Conservation (phyloP, 2,329 filamentous ascomycete genomes). For the Raffaelea albimanens region DNA sequence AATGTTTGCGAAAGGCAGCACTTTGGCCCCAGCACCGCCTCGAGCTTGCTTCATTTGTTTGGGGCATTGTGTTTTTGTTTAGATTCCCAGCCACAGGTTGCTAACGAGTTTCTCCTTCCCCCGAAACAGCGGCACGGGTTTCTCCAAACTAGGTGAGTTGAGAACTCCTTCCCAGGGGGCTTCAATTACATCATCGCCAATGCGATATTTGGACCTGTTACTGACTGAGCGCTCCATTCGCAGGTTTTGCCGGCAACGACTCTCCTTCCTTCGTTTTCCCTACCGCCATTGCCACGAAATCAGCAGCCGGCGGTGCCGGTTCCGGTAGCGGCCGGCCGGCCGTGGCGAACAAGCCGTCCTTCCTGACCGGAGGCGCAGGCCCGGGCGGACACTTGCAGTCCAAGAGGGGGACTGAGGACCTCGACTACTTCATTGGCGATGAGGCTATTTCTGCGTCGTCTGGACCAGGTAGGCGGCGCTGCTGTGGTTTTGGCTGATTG, state of each 20-base stretch:
- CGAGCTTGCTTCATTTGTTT: no score
- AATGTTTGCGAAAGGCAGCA: no score
- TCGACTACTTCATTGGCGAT: constrained; percentile 98
- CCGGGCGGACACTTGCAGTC: constrained; percentile 71
- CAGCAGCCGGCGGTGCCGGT: constrained; percentile 58
- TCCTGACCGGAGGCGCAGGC: constrained; percentile 83
- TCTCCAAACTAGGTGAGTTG: constrained; percentile 87
- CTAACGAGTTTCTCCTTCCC: constrained; percentile 16
- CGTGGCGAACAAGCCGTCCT: constrained; percentile 90
- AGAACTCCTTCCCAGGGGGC: constrained; percentile 8
- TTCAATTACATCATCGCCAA: neutral
- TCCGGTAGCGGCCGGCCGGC: constrained; percentile 82
- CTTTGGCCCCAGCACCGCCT: no score
- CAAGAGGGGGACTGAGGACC: constrained; percentile 93
- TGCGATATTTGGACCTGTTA: constrained; percentile 4
- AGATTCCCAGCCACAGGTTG: no score
- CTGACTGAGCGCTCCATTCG: neutral
- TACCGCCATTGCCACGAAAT: constrained; percentile 94
- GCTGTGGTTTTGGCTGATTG: neutral
- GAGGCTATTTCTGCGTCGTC: constrained; percentile 77
- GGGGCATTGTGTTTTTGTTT: no score
- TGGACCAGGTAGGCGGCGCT: constrained; percentile 57
- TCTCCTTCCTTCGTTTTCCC: constrained; percentile 99
- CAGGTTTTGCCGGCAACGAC: constrained; percentile 98
- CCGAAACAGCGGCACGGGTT: constrained; percentile 81